These are phyloP conservation scores for Leishmania braziliensis DNA, from an alignment of 208 protist species.

Conservation along the genomic window DNA sequence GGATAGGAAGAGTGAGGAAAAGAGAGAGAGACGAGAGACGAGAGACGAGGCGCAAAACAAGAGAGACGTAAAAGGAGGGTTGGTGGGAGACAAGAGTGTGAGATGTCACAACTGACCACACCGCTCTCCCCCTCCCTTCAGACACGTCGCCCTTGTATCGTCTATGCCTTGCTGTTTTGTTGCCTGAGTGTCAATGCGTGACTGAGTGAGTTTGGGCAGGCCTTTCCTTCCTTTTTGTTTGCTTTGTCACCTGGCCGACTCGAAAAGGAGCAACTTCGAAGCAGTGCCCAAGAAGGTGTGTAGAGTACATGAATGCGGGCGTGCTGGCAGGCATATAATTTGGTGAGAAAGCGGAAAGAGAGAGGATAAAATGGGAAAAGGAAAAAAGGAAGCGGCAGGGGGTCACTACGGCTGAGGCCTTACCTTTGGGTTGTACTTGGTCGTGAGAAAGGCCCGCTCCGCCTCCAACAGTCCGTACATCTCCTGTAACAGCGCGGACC, in stretches of 20 bases:
- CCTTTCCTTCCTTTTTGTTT: not conserved
- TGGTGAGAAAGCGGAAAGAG: not conserved
- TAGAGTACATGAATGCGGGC: not conserved
- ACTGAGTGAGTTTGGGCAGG: not conserved
- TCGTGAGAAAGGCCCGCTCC: constrained; percentile 43
- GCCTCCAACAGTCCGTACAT: constrained; percentile 62
- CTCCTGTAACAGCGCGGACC: constrained; percentile 57
- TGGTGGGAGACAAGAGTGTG: not conserved
- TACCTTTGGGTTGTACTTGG: constrained; percentile 51
- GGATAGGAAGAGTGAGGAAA: not conserved
- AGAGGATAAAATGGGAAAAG: not conserved
- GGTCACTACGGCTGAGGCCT: not conserved
- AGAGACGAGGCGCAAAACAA: not conserved
- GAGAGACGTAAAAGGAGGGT: not conserved
- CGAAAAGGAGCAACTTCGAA: not conserved
- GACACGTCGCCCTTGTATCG: not conserved
- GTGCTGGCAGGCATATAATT: not conserved
- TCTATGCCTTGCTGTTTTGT: not conserved
- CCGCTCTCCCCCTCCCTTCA: not conserved
- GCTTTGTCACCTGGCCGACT: not conserved
- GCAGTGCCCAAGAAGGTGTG: not conserved
- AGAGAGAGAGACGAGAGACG: not conserved
- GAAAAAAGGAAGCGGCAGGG: not conserved
- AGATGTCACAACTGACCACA: not conserved
- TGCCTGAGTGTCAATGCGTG: not conserved